phyloP scores from a whole-genome alignment of 192 early-diverging fungal species.

The Umbelopsis ramanniana region DNA sequence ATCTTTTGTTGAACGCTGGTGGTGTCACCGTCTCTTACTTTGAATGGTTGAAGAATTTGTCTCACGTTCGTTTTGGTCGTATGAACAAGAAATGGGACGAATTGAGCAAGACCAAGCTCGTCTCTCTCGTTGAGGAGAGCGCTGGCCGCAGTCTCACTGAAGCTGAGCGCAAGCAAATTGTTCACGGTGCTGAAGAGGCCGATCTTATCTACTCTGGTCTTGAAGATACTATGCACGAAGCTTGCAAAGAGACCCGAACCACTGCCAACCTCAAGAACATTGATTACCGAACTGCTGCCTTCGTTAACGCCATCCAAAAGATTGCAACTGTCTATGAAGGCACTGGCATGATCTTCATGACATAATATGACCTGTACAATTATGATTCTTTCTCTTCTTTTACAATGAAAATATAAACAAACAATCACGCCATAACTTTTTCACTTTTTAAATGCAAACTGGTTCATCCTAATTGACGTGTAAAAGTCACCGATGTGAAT shows the following conservation, averaged over 20 bases:
- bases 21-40: slow-evolving; percentile 84
- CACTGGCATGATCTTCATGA: slow-evolving; percentile 79
- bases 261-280: slow-evolving; percentile 67
- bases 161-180: slow-evolving; percentile 73
- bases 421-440: neutral
- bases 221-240: slow-evolving; percentile 86
- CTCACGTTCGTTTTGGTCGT: slow-evolving; percentile 83
- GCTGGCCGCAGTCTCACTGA: slow-evolving; percentile 75
- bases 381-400: neutral
- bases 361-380: slow-evolving; percentile 23
- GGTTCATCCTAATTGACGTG: no score
- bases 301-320: slow-evolving; percentile 83
- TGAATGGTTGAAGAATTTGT: slow-evolving; percentile 87
- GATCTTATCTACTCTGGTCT: slow-evolving; percentile 86
- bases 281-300: slow-evolving; percentile 80
- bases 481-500: neutral
- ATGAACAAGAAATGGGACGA: slow-evolving; percentile 89
- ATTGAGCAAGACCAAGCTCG: slow-evolving; percentile 68
- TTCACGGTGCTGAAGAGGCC: slow-evolving; percentile 83
- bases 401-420: neutral
- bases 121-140: slow-evolving; percentile 73
- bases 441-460: neutral
- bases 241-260: slow-evolving; percentile 72
- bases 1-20: slow-evolving; percentile 80
- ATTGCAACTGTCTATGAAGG: slow-evolving; percentile 74